Percentiles rank a stretch among this genome's conserved stretches.
Conservation (phyloP, 805 yeast genomes). For the Yarrowia hollandica region DNA sequence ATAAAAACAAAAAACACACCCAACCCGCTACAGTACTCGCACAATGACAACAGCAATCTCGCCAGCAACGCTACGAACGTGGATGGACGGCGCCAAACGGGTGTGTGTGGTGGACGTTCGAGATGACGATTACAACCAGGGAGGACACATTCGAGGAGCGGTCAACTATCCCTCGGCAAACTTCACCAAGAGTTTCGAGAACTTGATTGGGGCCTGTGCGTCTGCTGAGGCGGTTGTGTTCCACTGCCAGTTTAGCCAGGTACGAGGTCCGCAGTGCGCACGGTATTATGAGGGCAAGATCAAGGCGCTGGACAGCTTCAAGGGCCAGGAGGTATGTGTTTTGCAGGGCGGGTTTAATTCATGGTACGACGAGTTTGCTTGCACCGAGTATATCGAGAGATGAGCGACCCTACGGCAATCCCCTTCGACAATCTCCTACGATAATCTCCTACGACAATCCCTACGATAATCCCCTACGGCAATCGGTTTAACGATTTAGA, state of each 20-base stretch:
- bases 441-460: too few relatives aligned
- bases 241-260: constrained; percentile 90
- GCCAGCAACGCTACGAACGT: constrained; percentile 37
- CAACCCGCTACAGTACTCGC: background rate
- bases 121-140: constrained; percentile 75
- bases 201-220: constrained; percentile 44
- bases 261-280: constrained; percentile 87
- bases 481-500: too few relatives aligned
- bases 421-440: too few relatives aligned
- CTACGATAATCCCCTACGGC: too few relatives aligned
- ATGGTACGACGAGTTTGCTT: constrained; percentile 75
- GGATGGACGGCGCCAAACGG: constrained; percentile 35
- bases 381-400: constrained; percentile 33
- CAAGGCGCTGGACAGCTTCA: constrained; percentile 35
- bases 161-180: constrained; percentile 56
- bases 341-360: constrained; percentile 79
- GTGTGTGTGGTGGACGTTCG: constrained; percentile 73
- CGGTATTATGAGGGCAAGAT: constrained; percentile 53
- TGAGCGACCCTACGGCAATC: constrained; percentile 1
- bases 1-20: too few relatives aligned
- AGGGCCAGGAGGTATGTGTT: constrained; percentile 59
- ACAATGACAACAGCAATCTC: constrained; percentile 31
- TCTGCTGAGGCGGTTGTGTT: constrained; percentile 63
- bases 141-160: constrained; percentile 61
- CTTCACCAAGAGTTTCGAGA: constrained; percentile 46